These are phyloP conservation scores for Podosphaera xanthii DNA, from an alignment of 2,329 filamentous ascomycete species.

Conservation along the genomic window DNA sequence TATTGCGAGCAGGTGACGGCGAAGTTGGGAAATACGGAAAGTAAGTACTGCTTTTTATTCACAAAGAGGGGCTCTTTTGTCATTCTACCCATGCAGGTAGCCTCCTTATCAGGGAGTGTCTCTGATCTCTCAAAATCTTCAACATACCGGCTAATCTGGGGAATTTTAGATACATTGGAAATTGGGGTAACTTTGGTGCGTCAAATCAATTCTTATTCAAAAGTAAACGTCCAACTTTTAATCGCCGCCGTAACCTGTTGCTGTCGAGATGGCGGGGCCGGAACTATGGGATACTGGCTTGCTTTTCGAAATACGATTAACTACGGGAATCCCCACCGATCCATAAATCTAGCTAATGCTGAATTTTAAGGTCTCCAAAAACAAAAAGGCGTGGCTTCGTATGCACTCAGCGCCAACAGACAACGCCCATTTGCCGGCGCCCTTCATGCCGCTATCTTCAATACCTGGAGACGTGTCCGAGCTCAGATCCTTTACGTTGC, in stretches of 20 bases:
- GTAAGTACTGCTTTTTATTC: slow-evolving; percentile 10
- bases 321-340: not conserved
- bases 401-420: slow-evolving; percentile 65
- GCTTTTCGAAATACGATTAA: not conserved
- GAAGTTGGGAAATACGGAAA: slow-evolving; percentile 17
- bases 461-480: slow-evolving; percentile 71
- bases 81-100: not conserved
- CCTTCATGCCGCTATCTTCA: slow-evolving; percentile 71
- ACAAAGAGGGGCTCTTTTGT: not conserved
- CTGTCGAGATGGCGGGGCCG: not conserved
- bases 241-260: not conserved
- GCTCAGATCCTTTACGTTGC: slow-evolving; percentile 75
- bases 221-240: not conserved
- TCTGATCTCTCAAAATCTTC: not conserved
- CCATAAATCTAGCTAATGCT: not conserved
- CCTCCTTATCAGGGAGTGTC: not conserved
- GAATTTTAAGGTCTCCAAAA: slow-evolving; percentile 26
- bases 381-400: slow-evolving; percentile 43
- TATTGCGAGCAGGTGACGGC: slow-evolving; percentile 13
- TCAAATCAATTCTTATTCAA: not conserved
- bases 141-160: slow-evolving; percentile 8
- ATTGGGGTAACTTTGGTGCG: slow-evolving; percentile 17
- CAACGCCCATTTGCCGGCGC: slow-evolving; percentile 69
- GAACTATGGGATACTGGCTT: not conserved
- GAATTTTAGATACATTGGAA: slow-evolving; percentile 14